Percentiles rank a stretch among this genome's conserved stretches.
These are phyloP conservation scores for Barnettozyma vustinii DNA, from an alignment of 805 yeast genomes.

Conservation along the genomic window DNA sequence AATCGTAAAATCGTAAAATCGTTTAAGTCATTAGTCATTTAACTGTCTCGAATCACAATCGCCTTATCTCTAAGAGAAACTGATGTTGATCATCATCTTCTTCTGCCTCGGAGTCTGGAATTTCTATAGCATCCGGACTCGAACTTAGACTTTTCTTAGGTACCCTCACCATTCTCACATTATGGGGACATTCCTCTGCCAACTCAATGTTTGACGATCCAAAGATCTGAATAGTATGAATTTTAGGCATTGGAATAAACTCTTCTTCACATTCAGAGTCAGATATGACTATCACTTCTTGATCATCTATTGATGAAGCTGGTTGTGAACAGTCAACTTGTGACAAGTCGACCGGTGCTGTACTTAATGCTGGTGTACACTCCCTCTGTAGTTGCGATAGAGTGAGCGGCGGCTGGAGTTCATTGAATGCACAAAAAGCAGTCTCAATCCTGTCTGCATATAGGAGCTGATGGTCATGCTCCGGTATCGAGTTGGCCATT, in stretches of 20 bases:
- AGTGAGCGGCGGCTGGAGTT: slow-evolving; percentile 7
- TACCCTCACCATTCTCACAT: slow-evolving; percentile 2
- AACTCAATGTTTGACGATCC: slow-evolving; percentile 1
- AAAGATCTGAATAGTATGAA: background rate
- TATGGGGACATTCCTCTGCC: background rate
- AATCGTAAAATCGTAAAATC: no score
- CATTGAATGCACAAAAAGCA: background rate
- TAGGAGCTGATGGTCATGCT: background rate
- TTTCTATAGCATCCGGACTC: background rate
- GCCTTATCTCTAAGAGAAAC: slow-evolving; percentile 1
- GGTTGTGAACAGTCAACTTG: background rate
- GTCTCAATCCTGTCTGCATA: background rate
- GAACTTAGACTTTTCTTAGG: background rate
- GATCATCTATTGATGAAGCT: no score
- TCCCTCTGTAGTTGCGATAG: slow-evolving; percentile 5
- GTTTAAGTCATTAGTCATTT: background rate
- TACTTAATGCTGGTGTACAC: background rate
- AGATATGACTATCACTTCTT: background rate
- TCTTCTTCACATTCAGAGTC: slow-evolving; percentile 5
- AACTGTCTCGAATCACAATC: background rate
- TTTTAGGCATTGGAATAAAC: background rate
- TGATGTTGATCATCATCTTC: background rate
- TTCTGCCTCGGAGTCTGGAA: slow-evolving; percentile 5
- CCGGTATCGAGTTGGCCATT: background rate
- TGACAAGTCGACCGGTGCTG: background rate